Conservation (phyloP, 176 grass and related monocot species). For the Aegilops umbellulata region DNA sequence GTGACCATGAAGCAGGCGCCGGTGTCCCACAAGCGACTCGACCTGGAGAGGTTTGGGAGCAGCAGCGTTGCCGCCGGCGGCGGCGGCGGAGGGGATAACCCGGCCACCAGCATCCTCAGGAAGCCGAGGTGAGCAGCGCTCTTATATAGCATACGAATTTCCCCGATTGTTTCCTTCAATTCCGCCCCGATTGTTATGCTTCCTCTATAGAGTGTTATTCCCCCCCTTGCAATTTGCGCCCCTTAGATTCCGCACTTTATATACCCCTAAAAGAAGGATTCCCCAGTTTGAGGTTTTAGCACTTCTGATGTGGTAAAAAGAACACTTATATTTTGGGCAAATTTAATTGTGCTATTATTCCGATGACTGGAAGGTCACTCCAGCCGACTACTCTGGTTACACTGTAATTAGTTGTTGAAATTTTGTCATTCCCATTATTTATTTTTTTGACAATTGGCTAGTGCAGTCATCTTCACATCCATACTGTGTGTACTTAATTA, state of each 20-base stretch:
- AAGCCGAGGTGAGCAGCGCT: constrained; percentile 56
- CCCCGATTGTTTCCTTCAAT: no score
- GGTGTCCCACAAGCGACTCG: constrained; percentile 51
- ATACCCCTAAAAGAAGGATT: neutral
- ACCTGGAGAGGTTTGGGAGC: constrained; percentile 45
- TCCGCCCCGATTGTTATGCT: no score
- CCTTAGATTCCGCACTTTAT: neutral
- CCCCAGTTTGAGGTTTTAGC: neutral
- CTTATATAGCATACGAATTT: no score
- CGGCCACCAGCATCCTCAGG: constrained; percentile 52
- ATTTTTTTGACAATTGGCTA: no score
- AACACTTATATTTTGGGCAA: no score
- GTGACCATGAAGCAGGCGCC: constrained; percentile 82
- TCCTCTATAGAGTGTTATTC: no score
- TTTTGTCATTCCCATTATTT: no score
- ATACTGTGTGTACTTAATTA: no score
- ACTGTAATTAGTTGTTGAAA: neutral
- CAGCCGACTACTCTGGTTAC: neutral
- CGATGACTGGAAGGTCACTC: neutral
- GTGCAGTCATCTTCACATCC: no score
- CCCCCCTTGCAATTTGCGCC: neutral
- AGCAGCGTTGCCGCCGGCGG: constrained; percentile 26
- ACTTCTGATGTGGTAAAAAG: neutral
- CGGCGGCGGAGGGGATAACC: constrained; percentile 34
- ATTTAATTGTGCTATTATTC: constrained; percentile 8